Base-by-base conservation (phyloP, 495 filamentous ascomycete species). In the Aspergillus incahuasiensis region DNA sequence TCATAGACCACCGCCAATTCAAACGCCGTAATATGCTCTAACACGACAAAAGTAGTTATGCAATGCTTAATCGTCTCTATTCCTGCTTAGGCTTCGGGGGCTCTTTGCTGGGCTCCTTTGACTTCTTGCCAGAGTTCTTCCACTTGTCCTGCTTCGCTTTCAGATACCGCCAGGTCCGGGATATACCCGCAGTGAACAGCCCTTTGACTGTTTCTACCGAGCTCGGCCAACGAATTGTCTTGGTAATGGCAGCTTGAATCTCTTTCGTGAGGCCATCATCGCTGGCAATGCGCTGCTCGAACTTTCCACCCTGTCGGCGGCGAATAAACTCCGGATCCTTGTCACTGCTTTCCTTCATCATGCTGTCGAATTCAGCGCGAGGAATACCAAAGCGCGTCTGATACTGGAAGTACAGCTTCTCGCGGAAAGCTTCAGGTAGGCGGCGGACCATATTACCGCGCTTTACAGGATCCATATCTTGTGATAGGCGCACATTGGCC, bases 361-460 rank as follows among this genome's bases (percentile, higher is more conserved):
- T 92, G 66, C 87, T 82, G 56, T 88, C 70, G 69, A 96, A 98
- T 39, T 96, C 89, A 2, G 76, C 74, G 21, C 82, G 85, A 0
- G 94, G 91, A 32, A 97, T 95, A 32, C 80, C 79, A 61, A 87
- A 96, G 63, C 95, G 92, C 59, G 86, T 80, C 69, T 97, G 94
- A 62, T 95, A 97, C 61, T 90, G 84, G 70, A 94, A 95, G 72
- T 97, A 98, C 2, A 98, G 69, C 59, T 90, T 91, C 45, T 88
- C 79, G 13, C 94, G 81, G 80, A 98, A 97, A 1, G 85, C 75
- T 54, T 88, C 91, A 0, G 94, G 95, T 12, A 98, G 75, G 21
- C 94, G 86, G 11, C 95, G 84, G 8, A 98, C 92, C 88, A 97
- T 97, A 66, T 98, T 97, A 19, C 88, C 91, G 41, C 94, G 83